A percentile compares a stretch with the other conserved stretches of the same genome.
Evolutionary conservation across 2,329 filamentous ascomycete species (phyloP).

Genomic region (Cryphonectria carpinicola): DNA sequence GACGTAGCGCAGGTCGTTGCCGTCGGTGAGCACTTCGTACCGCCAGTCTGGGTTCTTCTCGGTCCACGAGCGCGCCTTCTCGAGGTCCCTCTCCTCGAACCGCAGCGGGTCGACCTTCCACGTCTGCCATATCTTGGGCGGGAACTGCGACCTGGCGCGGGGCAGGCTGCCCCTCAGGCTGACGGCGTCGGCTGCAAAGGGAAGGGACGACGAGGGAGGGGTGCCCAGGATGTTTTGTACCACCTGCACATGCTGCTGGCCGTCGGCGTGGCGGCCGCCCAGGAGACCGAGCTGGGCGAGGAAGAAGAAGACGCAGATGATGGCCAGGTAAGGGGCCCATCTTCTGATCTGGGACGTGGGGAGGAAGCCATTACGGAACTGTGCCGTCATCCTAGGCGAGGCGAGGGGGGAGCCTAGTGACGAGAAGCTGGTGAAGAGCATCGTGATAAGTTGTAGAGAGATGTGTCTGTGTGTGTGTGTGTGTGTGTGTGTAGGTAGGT

Average conservation of each 20-base stretch:
- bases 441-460: constrained; percentile 3
- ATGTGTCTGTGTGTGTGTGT: not conserved
- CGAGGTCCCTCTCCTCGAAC: constrained; percentile 66
- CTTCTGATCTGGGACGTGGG: constrained; percentile 32
- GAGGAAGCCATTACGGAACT: constrained; percentile 42
- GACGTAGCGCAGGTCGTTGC: constrained; percentile 68
- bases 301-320: constrained; percentile 48
- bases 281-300: constrained; percentile 34
- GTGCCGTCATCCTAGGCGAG: constrained; percentile 35
- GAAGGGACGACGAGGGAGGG: constrained; percentile 15
- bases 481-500: not conserved
- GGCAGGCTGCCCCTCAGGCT: constrained; percentile 33
- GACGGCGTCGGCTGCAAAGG: constrained; percentile 28
- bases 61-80: constrained; percentile 66
- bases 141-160: constrained; percentile 46
- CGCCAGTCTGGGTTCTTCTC: constrained; percentile 67
- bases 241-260: constrained; percentile 13
- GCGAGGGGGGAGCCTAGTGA: constrained; percentile 30
- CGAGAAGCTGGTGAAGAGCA: constrained; percentile 17
- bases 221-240: constrained; percentile 51
- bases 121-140: constrained; percentile 74
- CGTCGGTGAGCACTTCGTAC: constrained; percentile 71
- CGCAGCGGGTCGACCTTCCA: constrained; percentile 72
- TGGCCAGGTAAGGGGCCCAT: constrained; percentile 51
- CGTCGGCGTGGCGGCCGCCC: constrained; percentile 8